A percentile compares a stretch with the other conserved stretches of the same genome.
phyloP scores from a whole-genome alignment of 2,329 filamentous ascomycete species.

The Alternaria alternata region DNA sequence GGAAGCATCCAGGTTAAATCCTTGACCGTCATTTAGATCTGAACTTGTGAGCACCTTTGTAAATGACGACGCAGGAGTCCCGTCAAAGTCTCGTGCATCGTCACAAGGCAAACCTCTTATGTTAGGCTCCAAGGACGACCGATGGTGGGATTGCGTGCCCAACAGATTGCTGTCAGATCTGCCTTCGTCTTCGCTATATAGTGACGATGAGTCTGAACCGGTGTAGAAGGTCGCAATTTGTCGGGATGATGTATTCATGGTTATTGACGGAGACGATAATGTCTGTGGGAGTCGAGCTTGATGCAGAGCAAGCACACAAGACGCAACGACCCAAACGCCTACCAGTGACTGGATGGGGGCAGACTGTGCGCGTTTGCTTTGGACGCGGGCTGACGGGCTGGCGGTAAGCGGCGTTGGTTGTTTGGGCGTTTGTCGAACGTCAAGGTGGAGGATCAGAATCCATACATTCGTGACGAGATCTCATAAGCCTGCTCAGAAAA shows the following conservation, averaged over 20 bases:
- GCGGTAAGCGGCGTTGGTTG: background rate
- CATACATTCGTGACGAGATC: background rate
- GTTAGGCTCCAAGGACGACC: background rate
- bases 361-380: background rate
- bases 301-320: background rate
- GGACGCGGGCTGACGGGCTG: background rate
- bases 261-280: background rate
- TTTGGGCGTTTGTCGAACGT: background rate
- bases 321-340: background rate
- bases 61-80: background rate
- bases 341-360: background rate
- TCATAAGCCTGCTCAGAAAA: background rate
- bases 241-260: background rate
- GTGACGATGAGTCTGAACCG: background rate
- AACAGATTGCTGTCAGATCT: background rate
- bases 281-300: background rate
- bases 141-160: background rate
- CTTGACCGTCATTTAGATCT: background rate
- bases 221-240: background rate
- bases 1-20: too few species aligned
- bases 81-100: background rate
- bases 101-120: background rate
- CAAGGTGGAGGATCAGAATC: background rate
- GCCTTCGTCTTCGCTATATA: background rate
- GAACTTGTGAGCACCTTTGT: background rate